Conservation (phyloP, 1,284 basidiomycete genomes). For the Tremellales sp. region DNA sequence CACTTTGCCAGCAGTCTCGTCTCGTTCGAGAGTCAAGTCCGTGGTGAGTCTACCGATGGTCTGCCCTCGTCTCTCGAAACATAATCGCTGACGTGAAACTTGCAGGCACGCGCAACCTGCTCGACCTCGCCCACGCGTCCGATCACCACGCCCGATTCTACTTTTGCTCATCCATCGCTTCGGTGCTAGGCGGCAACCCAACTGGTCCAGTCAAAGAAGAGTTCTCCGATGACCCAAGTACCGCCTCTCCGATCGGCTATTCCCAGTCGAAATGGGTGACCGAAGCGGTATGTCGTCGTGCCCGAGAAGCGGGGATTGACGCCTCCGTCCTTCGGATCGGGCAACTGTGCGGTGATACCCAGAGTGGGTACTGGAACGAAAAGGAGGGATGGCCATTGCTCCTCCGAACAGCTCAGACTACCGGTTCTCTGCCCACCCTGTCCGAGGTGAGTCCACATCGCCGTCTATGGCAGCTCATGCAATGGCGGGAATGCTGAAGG, state of each 20-base stretch:
- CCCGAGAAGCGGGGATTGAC: slow-evolving; percentile 10
- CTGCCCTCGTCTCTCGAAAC: background rate
- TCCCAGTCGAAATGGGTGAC: slow-evolving; percentile 51
- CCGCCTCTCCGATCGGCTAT: slow-evolving; percentile 46
- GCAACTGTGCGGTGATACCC: slow-evolving; percentile 45
- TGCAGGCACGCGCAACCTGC: slow-evolving; percentile 24
- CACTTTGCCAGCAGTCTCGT: slow-evolving; percentile 36
- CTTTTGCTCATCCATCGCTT: slow-evolving; percentile 37
- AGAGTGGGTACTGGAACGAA: slow-evolving; percentile 47
- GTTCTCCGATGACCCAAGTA: slow-evolving; percentile 33
- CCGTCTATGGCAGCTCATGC: background rate
- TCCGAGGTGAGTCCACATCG: slow-evolving; percentile 27
- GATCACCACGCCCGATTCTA: slow-evolving; percentile 9
- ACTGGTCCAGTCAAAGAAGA: slow-evolving; percentile 21
- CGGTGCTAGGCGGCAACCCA: slow-evolving; percentile 17
- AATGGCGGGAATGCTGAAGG: background rate
- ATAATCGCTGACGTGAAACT: background rate
- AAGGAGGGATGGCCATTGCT: slow-evolving; percentile 49
- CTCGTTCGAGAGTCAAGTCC: slow-evolving; percentile 34
- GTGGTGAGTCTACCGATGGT: slow-evolving; percentile 14
- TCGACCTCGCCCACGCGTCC: slow-evolving; percentile 16
- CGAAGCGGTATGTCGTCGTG: slow-evolving; percentile 42
- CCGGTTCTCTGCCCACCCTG: slow-evolving; percentile 39
- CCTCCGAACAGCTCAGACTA: slow-evolving; percentile 33
- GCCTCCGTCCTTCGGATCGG: slow-evolving; percentile 37